Evolutionary conservation across 345 rosid species (phyloP), one percentile per base, ranked within the genome.

Genomic region (Garcia nutans): DNA sequence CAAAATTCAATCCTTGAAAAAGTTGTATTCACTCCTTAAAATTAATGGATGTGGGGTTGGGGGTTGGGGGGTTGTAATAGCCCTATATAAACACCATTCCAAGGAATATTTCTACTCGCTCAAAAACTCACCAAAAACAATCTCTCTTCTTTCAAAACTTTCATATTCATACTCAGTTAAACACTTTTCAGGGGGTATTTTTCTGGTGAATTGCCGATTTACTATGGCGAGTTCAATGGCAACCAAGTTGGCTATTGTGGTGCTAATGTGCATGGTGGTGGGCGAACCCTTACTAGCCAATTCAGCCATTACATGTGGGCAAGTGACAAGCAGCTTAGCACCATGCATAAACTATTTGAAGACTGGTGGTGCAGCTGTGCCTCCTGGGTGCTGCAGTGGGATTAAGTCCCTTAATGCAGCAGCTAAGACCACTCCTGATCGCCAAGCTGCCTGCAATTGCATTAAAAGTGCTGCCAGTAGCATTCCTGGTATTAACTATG

Each of bases 361-460:
- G 71, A 6, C 72, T 13, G 65, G 37, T 2, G 65, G 37, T 2
- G 77, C 78, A 1, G 10, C 10, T 12, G 33, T 47, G 28, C 72
- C 81, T 9, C 0, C 10, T n/a, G 71, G 9, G 1, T 83, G 84
- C 60, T 83, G 86, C 59, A 33, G 0, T 15, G 86, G 86, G 3
- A 60, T 80, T 65, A 72, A 23, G 15, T 28, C 17, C 23, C 81
- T 83, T 24, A 71, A 70, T 77, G 0, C 16, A 41, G 19, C 58
- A 41, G 84, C 86, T 20, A 52, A 77, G 60, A 61, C 86, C 0
- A 77, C 82, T 33, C 75, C 81, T 3, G 86, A 77, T 57, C 82
- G 86, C 49, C 79, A 80, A 54, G 56, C 54, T 55, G 79, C 84
- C 70, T 77, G 86, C 59, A n/a, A 12, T 5, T 83, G 86, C 75